phyloP scores from a whole-genome alignment of 2,329 filamentous ascomycete genomes.

The Lomentospora prolificans region DNA sequence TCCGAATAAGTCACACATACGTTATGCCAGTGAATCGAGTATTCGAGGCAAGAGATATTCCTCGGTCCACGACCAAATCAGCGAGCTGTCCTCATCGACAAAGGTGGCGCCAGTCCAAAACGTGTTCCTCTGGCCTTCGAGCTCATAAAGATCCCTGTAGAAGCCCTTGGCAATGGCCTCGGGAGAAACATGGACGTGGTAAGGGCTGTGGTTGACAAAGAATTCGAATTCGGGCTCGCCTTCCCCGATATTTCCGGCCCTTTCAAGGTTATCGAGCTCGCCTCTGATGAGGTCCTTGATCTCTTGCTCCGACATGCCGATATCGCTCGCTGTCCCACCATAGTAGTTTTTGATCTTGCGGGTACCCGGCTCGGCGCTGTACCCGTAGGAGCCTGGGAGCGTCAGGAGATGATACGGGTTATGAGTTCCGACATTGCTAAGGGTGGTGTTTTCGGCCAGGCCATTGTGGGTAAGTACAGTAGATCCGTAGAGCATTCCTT shows the following conservation, averaged over 20 bases:
- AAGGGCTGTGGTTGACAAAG: slow-evolving; percentile 20
- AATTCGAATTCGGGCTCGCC: slow-evolving; percentile 18
- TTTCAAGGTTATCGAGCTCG: slow-evolving; percentile 9
- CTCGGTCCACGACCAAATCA: slow-evolving; percentile 2
- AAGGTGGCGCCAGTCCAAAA: slow-evolving; percentile 25
- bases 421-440: slow-evolving; percentile 15
- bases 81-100: background rate
- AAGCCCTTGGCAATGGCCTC: slow-evolving; percentile 22
- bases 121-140: slow-evolving; percentile 25
- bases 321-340: slow-evolving; percentile 10
- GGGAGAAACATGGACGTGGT: slow-evolving; percentile 17
- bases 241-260: slow-evolving; percentile 3
- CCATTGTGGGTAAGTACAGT: slow-evolving; percentile 20
- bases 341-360: slow-evolving; percentile 7
- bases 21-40: background rate
- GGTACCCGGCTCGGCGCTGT: slow-evolving; percentile 11
- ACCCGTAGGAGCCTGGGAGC: slow-evolving; percentile 11
- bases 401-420: slow-evolving; percentile 6
- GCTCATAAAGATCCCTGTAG: slow-evolving; percentile 20
- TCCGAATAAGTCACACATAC: too few relatives aligned
- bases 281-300: slow-evolving; percentile 11
- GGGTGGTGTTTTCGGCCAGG: slow-evolving; percentile 14
- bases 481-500: slow-evolving; percentile 22
- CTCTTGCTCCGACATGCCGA: slow-evolving; percentile 10
- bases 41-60: slow-evolving; percentile 1